Conservation (phyloP, 1,284 basidiomycete genomes). For the Leccinum pachyderme region DNA sequence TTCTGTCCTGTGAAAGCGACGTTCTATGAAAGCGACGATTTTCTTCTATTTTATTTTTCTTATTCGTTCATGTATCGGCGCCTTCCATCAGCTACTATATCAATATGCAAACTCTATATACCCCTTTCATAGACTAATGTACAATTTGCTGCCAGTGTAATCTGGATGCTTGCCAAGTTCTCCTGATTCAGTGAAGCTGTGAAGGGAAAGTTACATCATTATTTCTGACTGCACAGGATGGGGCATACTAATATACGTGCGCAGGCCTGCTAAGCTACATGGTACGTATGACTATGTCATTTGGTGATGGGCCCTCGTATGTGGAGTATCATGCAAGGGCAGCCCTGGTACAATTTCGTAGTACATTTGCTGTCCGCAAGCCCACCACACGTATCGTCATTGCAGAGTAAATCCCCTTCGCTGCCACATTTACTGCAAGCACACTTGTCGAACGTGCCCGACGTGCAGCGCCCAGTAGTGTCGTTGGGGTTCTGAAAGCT, state of each 20-base stretch:
- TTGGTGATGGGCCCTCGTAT: too few species aligned
- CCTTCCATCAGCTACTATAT: background rate
- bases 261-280: too few species aligned
- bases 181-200: background rate
- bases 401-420: background rate
- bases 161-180: background rate
- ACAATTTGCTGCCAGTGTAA: background rate
- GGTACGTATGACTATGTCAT: too few species aligned
- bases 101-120: background rate
- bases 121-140: background rate
- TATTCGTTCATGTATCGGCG: background rate
- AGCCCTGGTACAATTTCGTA: background rate
- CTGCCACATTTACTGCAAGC: background rate
- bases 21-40: background rate
- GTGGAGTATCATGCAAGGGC: background rate
- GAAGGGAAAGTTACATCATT: too few species aligned
- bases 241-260: too few species aligned
- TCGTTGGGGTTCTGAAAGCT: background rate
- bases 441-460: background rate
- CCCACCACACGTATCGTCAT: background rate
- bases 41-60: background rate
- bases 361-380: background rate
- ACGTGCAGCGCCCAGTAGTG: background rate
- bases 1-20: too few species aligned
- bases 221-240: too few species aligned